Evolutionary conservation across 2,329 filamentous ascomycete genomes (phyloP), one percentile per base, ranked within the genome.

Genomic region (Scedosporium aurantiacum): DNA sequence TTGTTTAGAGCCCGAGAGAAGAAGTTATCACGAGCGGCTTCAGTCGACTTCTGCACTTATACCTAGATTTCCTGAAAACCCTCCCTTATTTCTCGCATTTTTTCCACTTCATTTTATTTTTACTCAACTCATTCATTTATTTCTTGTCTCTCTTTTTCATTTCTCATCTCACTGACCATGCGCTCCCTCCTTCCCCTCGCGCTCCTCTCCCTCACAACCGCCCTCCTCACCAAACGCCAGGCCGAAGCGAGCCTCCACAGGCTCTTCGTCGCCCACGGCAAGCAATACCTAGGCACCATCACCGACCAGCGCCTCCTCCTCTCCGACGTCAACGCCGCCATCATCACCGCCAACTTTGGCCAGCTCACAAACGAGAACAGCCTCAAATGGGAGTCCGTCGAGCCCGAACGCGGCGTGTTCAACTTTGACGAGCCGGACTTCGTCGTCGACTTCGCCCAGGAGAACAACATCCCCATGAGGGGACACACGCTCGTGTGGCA

Each of bases 401-500:
- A 87, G 70, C 69, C 68, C 18, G 69, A 69, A 28, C 73, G 75
- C 63, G 79, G 78, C 63, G 68, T 66, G 1, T 89, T 85, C 77
- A 83, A 74, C 64, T 86, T 84, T 66, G 70, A 67, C n/a, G 73
- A 72, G 16, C 78, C 82, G 12, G 85, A 88, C 70, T 77, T 78
- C 68, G 76, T 86, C 5, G 82, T 87, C 63, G 71, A 82, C 70
- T 87, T 77, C 71, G 85, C 84, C 5, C 68, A 68, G 1, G 65
- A 70, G 57, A 85, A 87, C 70, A 76, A 77, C 69, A 81, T 85
- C 72, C 70, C 80, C 3, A 74, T 87, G 65, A 82, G 86, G 64
- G 85, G 86, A 4, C 86, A 89, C 72, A 88, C 84, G 1, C 79
- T 87, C 5, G 75, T 85, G 60, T 89, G 85, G 86, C 79, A 88